These are phyloP conservation scores for Tolypocladium ophioglossoides DNA, from an alignment of 2,329 filamentous ascomycete genomes.

Conservation along the genomic window DNA sequence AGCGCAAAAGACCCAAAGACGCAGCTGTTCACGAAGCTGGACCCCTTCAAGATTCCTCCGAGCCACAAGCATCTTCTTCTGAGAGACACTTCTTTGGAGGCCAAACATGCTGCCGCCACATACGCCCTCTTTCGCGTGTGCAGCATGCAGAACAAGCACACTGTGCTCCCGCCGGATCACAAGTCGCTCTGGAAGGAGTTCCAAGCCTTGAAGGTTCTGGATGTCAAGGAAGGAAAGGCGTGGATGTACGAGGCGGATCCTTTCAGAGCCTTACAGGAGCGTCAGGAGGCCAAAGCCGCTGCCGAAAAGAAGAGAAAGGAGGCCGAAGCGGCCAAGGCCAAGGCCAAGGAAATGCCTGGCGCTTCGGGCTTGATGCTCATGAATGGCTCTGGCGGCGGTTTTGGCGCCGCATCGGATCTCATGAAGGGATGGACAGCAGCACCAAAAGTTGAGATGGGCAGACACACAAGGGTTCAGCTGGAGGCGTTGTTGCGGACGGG, in stretches of 20 bases:
- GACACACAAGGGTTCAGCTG: slow-evolving; percentile 64
- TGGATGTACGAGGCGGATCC: slow-evolving; percentile 97
- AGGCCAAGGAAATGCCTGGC: slow-evolving; percentile 53
- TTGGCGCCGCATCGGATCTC: slow-evolving; percentile 21
- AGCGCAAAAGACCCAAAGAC: slow-evolving; percentile 72
- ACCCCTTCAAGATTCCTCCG: slow-evolving; percentile 71
- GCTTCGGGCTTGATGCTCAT: slow-evolving; percentile 45
- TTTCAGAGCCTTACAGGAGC: slow-evolving; percentile 69
- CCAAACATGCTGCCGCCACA: slow-evolving; percentile 84
- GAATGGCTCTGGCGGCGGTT: slow-evolving; percentile 28
- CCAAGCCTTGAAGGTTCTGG: slow-evolving; percentile 67
- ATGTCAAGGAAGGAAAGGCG: slow-evolving; percentile 61
- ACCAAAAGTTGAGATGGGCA: slow-evolving; percentile 89
- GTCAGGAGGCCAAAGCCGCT: slow-evolving; percentile 64
- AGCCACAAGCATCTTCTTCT: slow-evolving; percentile 66
- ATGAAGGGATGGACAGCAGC: slow-evolving; percentile 74
- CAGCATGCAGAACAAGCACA: slow-evolving; percentile 93
- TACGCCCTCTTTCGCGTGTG: slow-evolving; percentile 87
- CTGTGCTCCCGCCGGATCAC: slow-evolving; percentile 85
- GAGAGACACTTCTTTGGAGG: slow-evolving; percentile 75
- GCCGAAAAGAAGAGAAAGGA: slow-evolving; percentile 74
- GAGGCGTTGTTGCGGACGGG: slow-evolving; percentile 70
- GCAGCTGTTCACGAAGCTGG: slow-evolving; percentile 60
- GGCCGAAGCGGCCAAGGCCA: slow-evolving; percentile 54
- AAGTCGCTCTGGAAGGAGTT: slow-evolving; percentile 90